Conservation (phyloP, 1,284 basidiomycete genomes). For the Puccinia brachypodii region DNA sequence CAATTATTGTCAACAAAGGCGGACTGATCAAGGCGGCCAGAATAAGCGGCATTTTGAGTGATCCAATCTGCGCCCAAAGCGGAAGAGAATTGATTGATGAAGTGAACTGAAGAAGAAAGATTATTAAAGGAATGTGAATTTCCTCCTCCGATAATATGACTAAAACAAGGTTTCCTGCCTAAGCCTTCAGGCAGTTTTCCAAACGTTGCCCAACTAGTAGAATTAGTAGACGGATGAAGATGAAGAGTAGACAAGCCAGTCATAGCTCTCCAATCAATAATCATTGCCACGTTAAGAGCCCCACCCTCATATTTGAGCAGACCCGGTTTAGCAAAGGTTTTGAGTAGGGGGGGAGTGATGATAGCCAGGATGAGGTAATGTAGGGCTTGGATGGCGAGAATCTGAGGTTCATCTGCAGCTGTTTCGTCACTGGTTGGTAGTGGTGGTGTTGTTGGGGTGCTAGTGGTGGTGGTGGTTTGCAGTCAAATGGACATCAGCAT, state of each 20-base stretch:
- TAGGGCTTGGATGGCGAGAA: conserved; percentile 82
- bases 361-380: conserved; percentile 86
- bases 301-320: conserved; percentile 82
- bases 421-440: no score
- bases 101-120: background rate
- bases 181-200: conserved; percentile 18
- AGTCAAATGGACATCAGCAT: no score
- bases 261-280: conserved; percentile 97
- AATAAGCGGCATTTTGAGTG: background rate
- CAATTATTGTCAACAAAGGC: background rate
- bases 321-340: conserved; percentile 70
- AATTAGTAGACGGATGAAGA: conserved; percentile 66
- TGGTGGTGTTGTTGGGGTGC: no score
- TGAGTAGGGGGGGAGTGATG: conserved; percentile 76
- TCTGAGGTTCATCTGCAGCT: no score
- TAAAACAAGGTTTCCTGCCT: conserved; percentile 15
- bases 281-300: conserved; percentile 78
- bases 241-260: conserved; percentile 73
- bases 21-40: background rate
- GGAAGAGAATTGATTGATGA: background rate
- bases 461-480: no score
- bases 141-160: background rate
- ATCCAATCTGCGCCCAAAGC: conserved; percentile 17
- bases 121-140: background rate
- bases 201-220: conserved; percentile 32